Evolutionary conservation across 1,284 basidiomycete species (phyloP), one percentile per base, ranked within the genome.

Genomic region (Caloboletus inedulis): DNA sequence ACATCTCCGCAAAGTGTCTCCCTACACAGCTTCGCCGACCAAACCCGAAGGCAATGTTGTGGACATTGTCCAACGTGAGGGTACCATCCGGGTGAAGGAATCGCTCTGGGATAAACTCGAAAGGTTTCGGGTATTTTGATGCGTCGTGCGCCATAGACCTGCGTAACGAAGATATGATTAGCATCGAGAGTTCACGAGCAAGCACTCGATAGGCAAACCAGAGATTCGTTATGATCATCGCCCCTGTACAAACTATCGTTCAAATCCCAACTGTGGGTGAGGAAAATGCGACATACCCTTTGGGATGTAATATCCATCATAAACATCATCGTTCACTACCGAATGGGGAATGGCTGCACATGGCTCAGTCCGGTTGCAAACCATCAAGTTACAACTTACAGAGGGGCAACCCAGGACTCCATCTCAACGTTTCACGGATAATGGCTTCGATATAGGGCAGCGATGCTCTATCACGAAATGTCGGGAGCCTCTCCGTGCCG

Each of bases 391-490:
- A 43, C 18, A n/a, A 53, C 53, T 51, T 43, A 59, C 58, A 55
- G 27, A 56, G 53, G 6, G 45, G 53, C 7, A 59, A 4, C 25
- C 14, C 4, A 29, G 57, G 52, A 34, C 52, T 50, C 66, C 68
- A 71, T 25, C 73, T 60, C 25, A 68, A 44, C 0, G 55, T 49
- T 51, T 74, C 73, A 31, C 64, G 61, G 8, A 70, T 47, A 1
- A 66, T 51, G 3, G 68, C 64, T 3, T 66, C 60, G 3, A 72
- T 49, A 43, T 73, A 74, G 2, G 66, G 64, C 10, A 74, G 46
- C 0, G 44, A 54, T 6, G 54, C 33, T 8, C 55, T 49, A 41
- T 75, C 70, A 7, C 47, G 50, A 34, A 70, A 61, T 1, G 54
- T 58, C 7, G 74, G 73, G 0, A 72, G 52, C 8, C 63, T 62